Base-by-base conservation (phyloP, 2,329 filamentous ascomycete species). In the Davidsoniella australis region DNA sequence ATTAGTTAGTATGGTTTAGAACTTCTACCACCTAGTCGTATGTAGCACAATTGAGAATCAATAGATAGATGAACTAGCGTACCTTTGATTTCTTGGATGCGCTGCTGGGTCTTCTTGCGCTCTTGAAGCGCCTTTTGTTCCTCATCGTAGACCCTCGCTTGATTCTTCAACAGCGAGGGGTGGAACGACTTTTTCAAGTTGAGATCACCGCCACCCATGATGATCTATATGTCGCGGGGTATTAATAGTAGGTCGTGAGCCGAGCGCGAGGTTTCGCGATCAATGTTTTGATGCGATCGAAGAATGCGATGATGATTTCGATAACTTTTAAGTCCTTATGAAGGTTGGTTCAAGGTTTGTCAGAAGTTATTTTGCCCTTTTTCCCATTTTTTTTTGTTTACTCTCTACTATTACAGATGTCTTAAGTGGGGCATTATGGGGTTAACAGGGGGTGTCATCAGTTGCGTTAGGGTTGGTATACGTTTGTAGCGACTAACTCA, bases 121-220 rank as follows among this genome's bases (percentile, higher is more conserved):
- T 98, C 91, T 48, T 91, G 85, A 10, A 98, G 77, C 3, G 89
- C 91, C 56, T 86, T 85, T 63, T 91, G 81, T 62, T 96, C 88
- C 64, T 93, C 85, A 54, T 89, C 79, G 78, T 85, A 94, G 57
- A 95, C 88, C 62, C 77, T 78, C 64, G 78, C 78, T 70, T 94
- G 91, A 65, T 98, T 98, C 68, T 81, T 84, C 67, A 87, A 78
- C 56, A 95, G 74, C 58, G 80, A 78, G 53, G 91, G 89, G 67
- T 98, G 89, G 79, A 89, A 98, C 71, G 85, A 84, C 67, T 87
- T 86, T 68, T 95, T 95, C 58, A 94, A 68, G 61, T 96, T 95
- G 61, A 98, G 76, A 73, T 96, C 88, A 62, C 87, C 87, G 63
- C 87, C 85, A 62, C 88, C 88, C 83, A 93, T 94, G 56, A 66